Percentiles rank a stretch among this genome's conserved stretches.
These are phyloP conservation scores for Singerocomus inundabilis DNA, from an alignment of 1,284 basidiomycete species.

Conservation along the genomic window DNA sequence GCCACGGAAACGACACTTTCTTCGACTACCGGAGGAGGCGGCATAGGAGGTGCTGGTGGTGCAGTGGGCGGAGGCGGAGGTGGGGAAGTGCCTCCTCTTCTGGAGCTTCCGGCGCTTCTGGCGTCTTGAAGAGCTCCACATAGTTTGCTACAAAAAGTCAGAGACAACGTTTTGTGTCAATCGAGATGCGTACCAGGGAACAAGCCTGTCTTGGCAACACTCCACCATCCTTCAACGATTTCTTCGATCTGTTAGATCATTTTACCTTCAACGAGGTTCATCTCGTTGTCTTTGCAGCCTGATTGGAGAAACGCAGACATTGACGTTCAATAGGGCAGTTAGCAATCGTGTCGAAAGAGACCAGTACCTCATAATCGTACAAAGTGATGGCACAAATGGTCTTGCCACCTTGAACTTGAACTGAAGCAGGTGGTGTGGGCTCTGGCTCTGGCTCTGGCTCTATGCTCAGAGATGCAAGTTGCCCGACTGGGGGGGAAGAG, in stretches of 20 bases:
- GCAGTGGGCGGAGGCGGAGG: conserved; percentile 40
- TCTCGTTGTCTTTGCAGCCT: conserved; percentile 83
- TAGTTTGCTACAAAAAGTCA: conserved; percentile 61
- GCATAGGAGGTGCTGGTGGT: conserved; percentile 41
- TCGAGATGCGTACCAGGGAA: conserved; percentile 62
- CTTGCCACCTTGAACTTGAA: conserved; percentile 39
- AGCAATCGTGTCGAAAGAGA: background rate
- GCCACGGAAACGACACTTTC: conserved; percentile 68
- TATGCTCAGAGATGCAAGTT: conserved; percentile 16
- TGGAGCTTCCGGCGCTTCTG: conserved; percentile 40
- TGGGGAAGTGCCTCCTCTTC: conserved; percentile 34
- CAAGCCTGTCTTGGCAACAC: conserved; percentile 65
- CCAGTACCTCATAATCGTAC: conserved; percentile 72
- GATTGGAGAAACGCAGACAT: background rate
- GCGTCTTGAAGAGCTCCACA: conserved; percentile 65
- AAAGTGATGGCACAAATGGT: conserved; percentile 63
- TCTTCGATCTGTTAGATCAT: conserved; percentile 80
- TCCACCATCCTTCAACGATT: conserved; percentile 88
- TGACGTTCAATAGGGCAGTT: background rate
- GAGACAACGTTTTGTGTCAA: background rate
- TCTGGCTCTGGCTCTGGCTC: conserved; percentile 16
- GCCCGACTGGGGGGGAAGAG: conserved; percentile 23
- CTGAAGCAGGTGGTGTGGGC: conserved; percentile 31
- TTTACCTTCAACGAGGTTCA: conserved; percentile 78
- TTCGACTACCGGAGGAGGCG: conserved; percentile 40